Evolutionary conservation across 805 yeast genomes (phyloP), one percentile per base, ranked within the genome.

Genomic region (Kluyveromyces wickerhamii): DNA sequence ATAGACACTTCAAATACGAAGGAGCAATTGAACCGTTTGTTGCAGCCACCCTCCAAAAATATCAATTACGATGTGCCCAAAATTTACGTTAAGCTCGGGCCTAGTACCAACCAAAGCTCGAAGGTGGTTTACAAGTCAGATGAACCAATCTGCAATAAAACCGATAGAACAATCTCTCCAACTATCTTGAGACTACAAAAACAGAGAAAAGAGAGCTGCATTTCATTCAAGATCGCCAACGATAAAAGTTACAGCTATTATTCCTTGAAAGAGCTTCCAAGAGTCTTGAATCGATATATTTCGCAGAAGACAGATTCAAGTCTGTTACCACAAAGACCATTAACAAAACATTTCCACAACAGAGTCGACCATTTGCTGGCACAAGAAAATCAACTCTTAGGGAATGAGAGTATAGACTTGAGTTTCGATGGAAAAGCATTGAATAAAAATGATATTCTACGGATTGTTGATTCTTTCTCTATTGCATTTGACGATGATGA

Each of bases 381-480:
- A 8, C 34, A 31, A 24, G 34, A 31, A 31, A 16, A 15, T 31
- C 28, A 31, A 23, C 18, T 11, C 26, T 10, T 30, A 9, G 33
- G 25, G 16, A 49, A 54, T 28, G 58, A 55, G 21, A 51, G 52
- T 34, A 59, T 63, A 51, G 71, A 65, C 16, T 39, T 65, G 34
- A 63, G 68, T 47, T 65, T 65, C 38, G 71, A 65, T 42, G 71
- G 71, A 7, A 65, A 65, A 39, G 71, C 69, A 2, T 51, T 65
- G 57, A 65, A 64, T 44, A 58, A 57, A 35, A 61, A 61, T 37
- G 71, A 65, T 44, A 43, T 63, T 10, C 62, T 63, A 26, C 57
- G 62, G 29, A 49, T 65, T 45, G 66, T 65, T 4, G 69, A 65
- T 37, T 56, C 63, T 4, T 59, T 58, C 30, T 54, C 58, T 32